Evolutionary conservation across 2,329 filamentous ascomycete species (phyloP).

Genomic region (Chrysoporthe cubensis): DNA sequence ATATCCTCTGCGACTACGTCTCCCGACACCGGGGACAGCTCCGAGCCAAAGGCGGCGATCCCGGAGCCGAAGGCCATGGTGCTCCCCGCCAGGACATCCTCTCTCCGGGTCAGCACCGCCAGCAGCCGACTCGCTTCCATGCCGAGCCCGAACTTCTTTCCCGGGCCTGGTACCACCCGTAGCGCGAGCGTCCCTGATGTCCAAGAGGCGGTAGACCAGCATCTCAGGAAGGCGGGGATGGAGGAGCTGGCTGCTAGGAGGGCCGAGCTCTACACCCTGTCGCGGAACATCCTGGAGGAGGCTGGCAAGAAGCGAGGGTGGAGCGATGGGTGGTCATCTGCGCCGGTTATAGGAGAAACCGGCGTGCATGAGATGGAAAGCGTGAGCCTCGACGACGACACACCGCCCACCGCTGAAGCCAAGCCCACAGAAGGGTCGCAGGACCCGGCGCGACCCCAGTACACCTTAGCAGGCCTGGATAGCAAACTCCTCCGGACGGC

Average conservation of each 20-base stretch:
- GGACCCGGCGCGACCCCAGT: constrained; percentile 31
- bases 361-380: constrained; percentile 59
- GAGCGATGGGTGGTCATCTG: constrained; percentile 74
- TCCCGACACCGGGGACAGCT: constrained; percentile 41
- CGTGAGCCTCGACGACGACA: constrained; percentile 55
- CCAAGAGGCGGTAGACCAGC: constrained; percentile 39
- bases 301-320: constrained; percentile 74
- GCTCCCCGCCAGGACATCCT: constrained; percentile 68
- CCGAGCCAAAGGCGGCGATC: constrained; percentile 64
- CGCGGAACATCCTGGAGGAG: constrained; percentile 77
- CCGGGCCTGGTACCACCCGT: constrained; percentile 46
- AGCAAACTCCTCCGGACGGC: constrained; percentile 64
- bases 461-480: constrained; percentile 50
- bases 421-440: not conserved
- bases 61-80: constrained; percentile 73
- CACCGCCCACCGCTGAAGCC: constrained; percentile 37
- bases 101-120: constrained; percentile 52
- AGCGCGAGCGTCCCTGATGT: constrained; percentile 43
- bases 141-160: constrained; percentile 57
- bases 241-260: constrained; percentile 82
- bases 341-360: constrained; percentile 53
- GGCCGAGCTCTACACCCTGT: constrained; percentile 80
- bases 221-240: constrained; percentile 62
- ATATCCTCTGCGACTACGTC: constrained; percentile 64
- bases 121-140: constrained; percentile 41